phyloP scores from a whole-genome alignment of 495 filamentous ascomycete genomes.

The Neurospora sp. region DNA sequence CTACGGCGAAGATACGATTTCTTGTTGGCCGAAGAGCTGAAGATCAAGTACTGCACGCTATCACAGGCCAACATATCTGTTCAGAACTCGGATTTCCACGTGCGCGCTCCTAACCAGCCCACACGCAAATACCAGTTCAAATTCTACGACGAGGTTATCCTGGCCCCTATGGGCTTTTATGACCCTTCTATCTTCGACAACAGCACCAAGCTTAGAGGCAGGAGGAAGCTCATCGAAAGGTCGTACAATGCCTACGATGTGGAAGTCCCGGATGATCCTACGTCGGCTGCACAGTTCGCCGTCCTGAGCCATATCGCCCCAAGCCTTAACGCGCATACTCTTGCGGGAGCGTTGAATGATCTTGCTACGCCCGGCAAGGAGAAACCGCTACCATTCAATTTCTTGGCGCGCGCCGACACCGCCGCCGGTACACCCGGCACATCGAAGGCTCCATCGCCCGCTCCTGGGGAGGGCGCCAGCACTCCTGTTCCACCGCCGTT shows the following conservation, averaged over 20 bases:
- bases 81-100: slow-evolving; percentile 74
- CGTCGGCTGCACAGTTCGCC: slow-evolving; percentile 72
- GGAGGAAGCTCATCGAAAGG: slow-evolving; percentile 67
- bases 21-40: slow-evolving; percentile 86
- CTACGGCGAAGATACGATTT: slow-evolving; percentile 85
- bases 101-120: slow-evolving; percentile 77
- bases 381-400: slow-evolving; percentile 41
- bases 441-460: slow-evolving; percentile 79
- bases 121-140: slow-evolving; percentile 90
- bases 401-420: slow-evolving; percentile 44
- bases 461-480: slow-evolving; percentile 55
- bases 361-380: slow-evolving; percentile 45
- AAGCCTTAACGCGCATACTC: slow-evolving; percentile 34
- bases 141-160: slow-evolving; percentile 84
- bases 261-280: slow-evolving; percentile 77
- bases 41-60: slow-evolving; percentile 80
- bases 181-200: slow-evolving; percentile 81
- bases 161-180: slow-evolving; percentile 85
- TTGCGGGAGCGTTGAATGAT: slow-evolving; percentile 26
- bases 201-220: slow-evolving; percentile 61
- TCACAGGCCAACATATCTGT: slow-evolving; percentile 74
- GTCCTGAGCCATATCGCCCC: slow-evolving; percentile 63
- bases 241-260: slow-evolving; percentile 88
- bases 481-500: slow-evolving; percentile 55
- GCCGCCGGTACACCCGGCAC: slow-evolving; percentile 66